Evolutionary conservation across 305 asterid genomes (phyloP), one percentile per base, ranked within the genome.

Genomic region (Nicotiana rustica): DNA sequence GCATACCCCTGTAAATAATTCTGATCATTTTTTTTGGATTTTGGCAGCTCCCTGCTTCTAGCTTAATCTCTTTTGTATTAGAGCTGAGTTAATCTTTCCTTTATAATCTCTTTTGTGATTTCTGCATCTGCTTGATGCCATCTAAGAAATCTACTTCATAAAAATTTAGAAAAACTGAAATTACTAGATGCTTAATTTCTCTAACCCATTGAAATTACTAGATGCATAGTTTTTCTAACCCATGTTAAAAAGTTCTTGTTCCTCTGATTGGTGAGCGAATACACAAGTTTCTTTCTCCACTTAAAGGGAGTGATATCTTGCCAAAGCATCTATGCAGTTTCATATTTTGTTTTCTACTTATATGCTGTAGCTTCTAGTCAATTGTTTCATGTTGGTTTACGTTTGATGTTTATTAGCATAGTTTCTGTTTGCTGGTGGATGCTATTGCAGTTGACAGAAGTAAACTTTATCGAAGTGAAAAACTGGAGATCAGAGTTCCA

Each of bases 401-500:
- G 25, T 25, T 25, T 25, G 25, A 25, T 25, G 25, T 25, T 25
- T 25, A 25, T 25, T 25, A 25, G 25, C 25, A 25, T 25, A 25
- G 25, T 75, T 75, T 52, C 64, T 49, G 79, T 49, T 75, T 75
- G 79, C 65, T 75, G 47, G 55, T 49, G 79, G 47, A 75, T 75
- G 44, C 1, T 75, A 75, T 75, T 52, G 79, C 79, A 75, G 64
- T 75, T 75, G 79, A 52, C 79, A 75, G 79, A 75, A 52, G 15
- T 64, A 64, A 25, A 15, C 8, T 14, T 52, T 41, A 18, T 75
- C 38, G 14, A 75, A 52, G 64, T 19, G 25, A 75, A 75, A 52
- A 52, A 49, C 64, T 75, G 79, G 79, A 49, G 79, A 52, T 75
- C 79, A 71, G 79, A 47, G 62, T 73, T 73, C 62, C 47, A 75